phyloP scores from a whole-genome alignment of 805 yeast genomes.

The Nakazawaea wickerhamii region DNA sequence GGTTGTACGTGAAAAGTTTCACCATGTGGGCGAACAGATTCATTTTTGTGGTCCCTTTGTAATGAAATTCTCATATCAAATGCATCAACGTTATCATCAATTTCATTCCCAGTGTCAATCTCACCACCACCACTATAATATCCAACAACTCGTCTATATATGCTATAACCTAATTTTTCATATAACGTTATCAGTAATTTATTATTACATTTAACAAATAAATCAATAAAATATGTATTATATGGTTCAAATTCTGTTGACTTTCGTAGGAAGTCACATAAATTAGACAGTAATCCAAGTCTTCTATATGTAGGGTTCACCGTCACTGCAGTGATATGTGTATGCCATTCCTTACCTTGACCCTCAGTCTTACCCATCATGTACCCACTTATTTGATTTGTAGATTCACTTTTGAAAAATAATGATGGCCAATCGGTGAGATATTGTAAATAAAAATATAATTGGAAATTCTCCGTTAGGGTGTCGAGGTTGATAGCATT shows the following conservation, averaged over 20 bases:
- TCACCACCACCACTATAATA: conserved; percentile 57
- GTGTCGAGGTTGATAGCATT: conserved; percentile 81
- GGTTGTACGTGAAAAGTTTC: conserved; percentile 56
- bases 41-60: conserved; percentile 46
- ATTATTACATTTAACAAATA: conserved; percentile 88
- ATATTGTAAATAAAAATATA: conserved; percentile 80
- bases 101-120: conserved; percentile 35
- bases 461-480: conserved; percentile 85
- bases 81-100: conserved; percentile 74
- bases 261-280: conserved; percentile 69
- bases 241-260: conserved; percentile 73
- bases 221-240: conserved; percentile 78
- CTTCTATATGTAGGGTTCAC: conserved; percentile 78
- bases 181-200: conserved; percentile 73
- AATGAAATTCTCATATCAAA: conserved; percentile 76
- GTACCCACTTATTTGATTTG: conserved; percentile 46
- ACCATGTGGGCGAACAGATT: conserved; percentile 58
- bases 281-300: conserved; percentile 75
- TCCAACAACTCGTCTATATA: conserved; percentile 81
- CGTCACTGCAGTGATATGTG: conserved; percentile 95
- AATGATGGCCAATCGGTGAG: conserved; percentile 83
- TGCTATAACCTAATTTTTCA: conserved; percentile 79
- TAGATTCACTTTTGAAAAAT: conserved; percentile 60
- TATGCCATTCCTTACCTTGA: conserved; percentile 78
- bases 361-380: conserved; percentile 99